Conservation (phyloP, 148 eudicot genomes). For the Rhododendron ovatum region DNA sequence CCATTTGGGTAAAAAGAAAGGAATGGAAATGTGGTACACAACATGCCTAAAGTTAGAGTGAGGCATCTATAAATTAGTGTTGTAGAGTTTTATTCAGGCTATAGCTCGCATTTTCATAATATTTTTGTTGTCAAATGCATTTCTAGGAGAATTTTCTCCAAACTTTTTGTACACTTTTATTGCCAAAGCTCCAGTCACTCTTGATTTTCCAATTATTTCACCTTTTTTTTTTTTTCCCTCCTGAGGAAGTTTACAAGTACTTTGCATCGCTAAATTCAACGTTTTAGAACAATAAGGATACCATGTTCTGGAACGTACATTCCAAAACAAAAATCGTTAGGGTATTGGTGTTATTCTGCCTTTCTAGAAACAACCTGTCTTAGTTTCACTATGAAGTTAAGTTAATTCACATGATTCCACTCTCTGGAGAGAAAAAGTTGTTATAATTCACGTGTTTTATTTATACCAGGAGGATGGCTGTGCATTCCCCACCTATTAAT, state of each 20-base stretch:
- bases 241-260: neutral
- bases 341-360: neutral
- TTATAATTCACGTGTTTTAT: neutral
- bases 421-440: neutral
- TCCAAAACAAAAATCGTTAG: neutral
- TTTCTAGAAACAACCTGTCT: neutral
- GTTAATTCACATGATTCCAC: neutral
- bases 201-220: neutral
- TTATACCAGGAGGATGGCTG: conserved; percentile 26
- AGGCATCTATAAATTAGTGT: neutral
- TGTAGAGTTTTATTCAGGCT: neutral
- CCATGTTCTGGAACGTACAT: neutral
- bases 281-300: neutral
- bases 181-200: neutral
- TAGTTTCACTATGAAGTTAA: neutral
- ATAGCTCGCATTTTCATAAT: neutral
- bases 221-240: neutral
- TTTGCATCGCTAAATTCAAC: neutral
- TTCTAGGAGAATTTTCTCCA: neutral
- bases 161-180: neutral
- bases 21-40: neutral
- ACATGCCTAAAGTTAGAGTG: neutral
- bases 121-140: neutral
- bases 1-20: neutral
- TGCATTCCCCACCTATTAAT: conserved; percentile 16